Base-by-base conservation (phyloP, 164 flowering plant genomes). In the Vitis amurensis region DNA sequence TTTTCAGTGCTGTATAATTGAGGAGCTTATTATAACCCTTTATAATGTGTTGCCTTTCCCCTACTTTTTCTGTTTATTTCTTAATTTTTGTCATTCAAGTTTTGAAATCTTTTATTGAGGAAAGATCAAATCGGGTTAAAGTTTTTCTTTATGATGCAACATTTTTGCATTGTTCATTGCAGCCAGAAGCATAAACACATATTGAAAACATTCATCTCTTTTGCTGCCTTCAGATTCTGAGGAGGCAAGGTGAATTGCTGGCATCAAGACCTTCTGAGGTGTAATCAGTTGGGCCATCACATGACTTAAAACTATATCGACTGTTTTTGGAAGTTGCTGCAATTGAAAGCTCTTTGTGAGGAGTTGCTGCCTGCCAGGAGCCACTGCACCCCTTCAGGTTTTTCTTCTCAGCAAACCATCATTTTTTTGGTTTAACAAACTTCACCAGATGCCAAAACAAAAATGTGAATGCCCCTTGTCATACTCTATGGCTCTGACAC, bases 211-310 rank as follows among this genome's bases (percentile, higher is more conserved):
- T 16, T 63, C 11, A 27, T 57, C 66, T 11, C 11, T 61, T 30
- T 63, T 30, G 56, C 15, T 74, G 65, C 57, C 75, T 70, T 64
- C 88, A 85, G 86, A 80, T 77, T 58, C 63, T 0, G 70, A 27
- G 66, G 70, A 27, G 66, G 73, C 59, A 16, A 80, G 86, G 76
- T 85, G 83, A 82, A 53, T 50, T 19, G 44, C 8, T 27, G 69
- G 52, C 53, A 48, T 52, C 47, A 9, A 56, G 23, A 53, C 9
- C 44, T 44, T 50, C 19, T 19, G 53, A 71, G 68, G 62, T 29
- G 31, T 57, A 57, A 55, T 61, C 48, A 27, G 55, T 44, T 71
- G 70, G 68, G 65, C 30, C 60, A 17, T 67, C 53, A 11, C 17
- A 11, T 27, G 71, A 63, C 56, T 23, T 50, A 66, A 77, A 65